phyloP scores from a whole-genome alignment of 129 eudicot species.

The Solidago caesia region DNA sequence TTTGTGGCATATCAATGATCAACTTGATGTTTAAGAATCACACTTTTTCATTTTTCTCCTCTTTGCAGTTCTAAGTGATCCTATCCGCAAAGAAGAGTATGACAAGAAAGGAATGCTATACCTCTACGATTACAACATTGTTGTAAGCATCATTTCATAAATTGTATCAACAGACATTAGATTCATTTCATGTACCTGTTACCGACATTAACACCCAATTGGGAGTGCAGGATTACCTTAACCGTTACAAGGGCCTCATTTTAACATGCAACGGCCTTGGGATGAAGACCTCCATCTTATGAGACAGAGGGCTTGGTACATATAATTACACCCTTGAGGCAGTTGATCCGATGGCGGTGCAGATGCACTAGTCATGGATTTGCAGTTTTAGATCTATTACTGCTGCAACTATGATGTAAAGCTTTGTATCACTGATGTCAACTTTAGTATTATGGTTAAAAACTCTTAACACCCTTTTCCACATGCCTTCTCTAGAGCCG shows the following conservation, averaged over 20 bases:
- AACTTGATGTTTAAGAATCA: neutral
- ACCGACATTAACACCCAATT: neutral
- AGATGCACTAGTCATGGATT: slow-evolving; percentile 13
- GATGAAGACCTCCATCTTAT: slow-evolving; percentile 75
- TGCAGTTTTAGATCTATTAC: slow-evolving; percentile 30
- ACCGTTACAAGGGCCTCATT: slow-evolving; percentile 86
- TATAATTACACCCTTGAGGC: slow-evolving; percentile 11
- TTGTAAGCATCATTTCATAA: slow-evolving; percentile 45
- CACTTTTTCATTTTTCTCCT: neutral
- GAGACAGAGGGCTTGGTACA: slow-evolving; percentile 31
- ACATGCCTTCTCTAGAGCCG: neutral
- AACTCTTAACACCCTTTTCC: slow-evolving; percentile 15
- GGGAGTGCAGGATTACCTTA: slow-evolving; percentile 71
- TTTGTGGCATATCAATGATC: neutral
- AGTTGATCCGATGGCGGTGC: slow-evolving; percentile 20
- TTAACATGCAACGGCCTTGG: slow-evolving; percentile 92
- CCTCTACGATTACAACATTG: slow-evolving; percentile 58
- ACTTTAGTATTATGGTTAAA: slow-evolving; percentile 13
- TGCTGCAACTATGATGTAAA: slow-evolving; percentile 30
- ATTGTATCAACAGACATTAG: slow-evolving; percentile 8
- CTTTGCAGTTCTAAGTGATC: slow-evolving; percentile 75
- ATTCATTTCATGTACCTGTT: slow-evolving; percentile 2
- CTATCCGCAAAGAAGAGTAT: slow-evolving; percentile 63
- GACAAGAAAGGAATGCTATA: slow-evolving; percentile 74
- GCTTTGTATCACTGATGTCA: slow-evolving; percentile 26